Evolutionary conservation across 805 yeast species (phyloP), one percentile per base, ranked within the genome.

Genomic region (Saccharomycopsis sp.): DNA sequence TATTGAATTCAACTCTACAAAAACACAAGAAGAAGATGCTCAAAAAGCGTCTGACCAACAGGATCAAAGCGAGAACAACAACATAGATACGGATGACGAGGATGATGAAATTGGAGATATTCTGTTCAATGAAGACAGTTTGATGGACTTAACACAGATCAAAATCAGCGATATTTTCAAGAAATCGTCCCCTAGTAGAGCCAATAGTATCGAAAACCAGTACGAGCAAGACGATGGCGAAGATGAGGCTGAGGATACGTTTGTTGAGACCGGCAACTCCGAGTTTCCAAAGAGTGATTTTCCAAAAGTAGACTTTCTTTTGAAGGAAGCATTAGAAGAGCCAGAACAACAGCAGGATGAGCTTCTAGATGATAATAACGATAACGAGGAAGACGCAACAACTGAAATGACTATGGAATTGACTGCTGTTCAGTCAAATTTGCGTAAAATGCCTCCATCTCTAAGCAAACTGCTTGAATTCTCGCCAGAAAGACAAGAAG

Each of bases 71-170:
- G 52, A 47, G 25, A 23, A 25, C 20, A 29, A 5, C 8, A 42
- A 54, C 29, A n/a, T n/a, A n/a, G n/a, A n/a, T n/a, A n/a, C n/a
- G n/a, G 62, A 42, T 19, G 34, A 68, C 49, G 66, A 65, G 24
- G 68, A 70, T 3, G 66, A 67, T 29, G 59, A 59, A 44, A 53
- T 57, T 1, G 58, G 57, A 9, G 44, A 41, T 22, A 38, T 55
- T 12, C 14, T 47, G 22, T 41, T 19, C 24, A 44, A 56, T 15
- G 47, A 57, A 29, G 54, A 57, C 8, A 29, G 51, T 23, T 53
- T 52, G 47, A 53, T 62, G 62, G 64, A 62, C 35, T 59, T 64
- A 41, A 60, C 67, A n/a, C 58, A 56, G 22, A 56, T 57, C 25
- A 54, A 54, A 23, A 42, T 54, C 34, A 59, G 56, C 19, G 59